These are phyloP conservation scores for Podila epigama DNA, from an alignment of 192 early-diverging fungal species.

Conservation along the genomic window DNA sequence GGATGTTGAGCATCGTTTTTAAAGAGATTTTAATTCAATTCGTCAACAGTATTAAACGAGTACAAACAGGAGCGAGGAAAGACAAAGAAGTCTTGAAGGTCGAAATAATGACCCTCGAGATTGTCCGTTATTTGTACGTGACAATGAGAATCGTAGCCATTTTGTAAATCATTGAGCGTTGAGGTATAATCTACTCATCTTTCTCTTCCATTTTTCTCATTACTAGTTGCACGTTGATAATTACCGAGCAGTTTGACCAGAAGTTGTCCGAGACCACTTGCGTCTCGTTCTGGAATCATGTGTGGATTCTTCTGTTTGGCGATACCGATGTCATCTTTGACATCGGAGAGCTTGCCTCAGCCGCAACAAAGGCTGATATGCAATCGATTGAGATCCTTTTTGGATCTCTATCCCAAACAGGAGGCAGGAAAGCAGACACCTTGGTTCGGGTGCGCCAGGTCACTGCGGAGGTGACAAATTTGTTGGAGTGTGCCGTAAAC, in stretches of 20 bases:
- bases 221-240: conserved; percentile 9
- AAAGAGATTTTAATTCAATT: too few relatives aligned
- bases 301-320: conserved; percentile 9
- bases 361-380: conserved; percentile 11
- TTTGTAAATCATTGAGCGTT: too few relatives aligned
- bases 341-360: conserved; percentile 12
- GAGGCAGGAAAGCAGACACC: conserved; percentile 22
- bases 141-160: too few relatives aligned
- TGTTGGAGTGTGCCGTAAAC: conserved; percentile 11
- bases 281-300: conserved; percentile 3
- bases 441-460: conserved; percentile 8
- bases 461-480: not conserved
- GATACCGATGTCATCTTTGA: not conserved
- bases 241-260: conserved; percentile 1
- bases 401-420: conserved; percentile 3
- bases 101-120: too few relatives aligned
- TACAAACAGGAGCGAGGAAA: too few relatives aligned
- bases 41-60: too few relatives aligned
- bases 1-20: too few relatives aligned
- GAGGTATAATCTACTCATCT: too few relatives aligned
- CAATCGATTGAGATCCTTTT: conserved; percentile 15
- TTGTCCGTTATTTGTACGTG: too few relatives aligned
- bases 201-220: not conserved
- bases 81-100: too few relatives aligned
- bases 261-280: conserved; percentile 7